Conservation (phyloP, 1,139 yeast species). For the Geotrichum histeridarum region DNA sequence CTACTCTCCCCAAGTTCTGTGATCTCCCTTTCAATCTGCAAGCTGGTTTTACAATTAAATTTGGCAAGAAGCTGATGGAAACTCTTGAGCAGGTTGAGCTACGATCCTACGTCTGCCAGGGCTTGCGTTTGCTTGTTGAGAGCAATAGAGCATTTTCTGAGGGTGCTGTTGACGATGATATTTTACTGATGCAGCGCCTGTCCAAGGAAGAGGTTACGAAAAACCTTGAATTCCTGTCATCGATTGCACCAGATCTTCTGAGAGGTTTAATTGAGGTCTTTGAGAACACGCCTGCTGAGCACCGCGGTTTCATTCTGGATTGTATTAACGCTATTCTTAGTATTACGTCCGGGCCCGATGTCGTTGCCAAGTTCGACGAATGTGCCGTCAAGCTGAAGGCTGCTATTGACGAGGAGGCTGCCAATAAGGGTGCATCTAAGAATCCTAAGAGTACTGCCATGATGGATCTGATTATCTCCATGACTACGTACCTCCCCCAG, state of each 20-base stretch:
- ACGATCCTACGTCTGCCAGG: slow-evolving; percentile 76
- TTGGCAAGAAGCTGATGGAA: slow-evolving; percentile 74
- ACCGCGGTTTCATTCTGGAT: slow-evolving; percentile 78
- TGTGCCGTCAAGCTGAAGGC: slow-evolving; percentile 73
- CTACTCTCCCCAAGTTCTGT: slow-evolving; percentile 82
- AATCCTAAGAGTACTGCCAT: slow-evolving; percentile 58
- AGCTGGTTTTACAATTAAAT: slow-evolving; percentile 59
- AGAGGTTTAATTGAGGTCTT: slow-evolving; percentile 89
- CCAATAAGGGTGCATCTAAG: slow-evolving; percentile 30
- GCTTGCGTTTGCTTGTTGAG: slow-evolving; percentile 71
- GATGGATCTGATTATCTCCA: slow-evolving; percentile 84
- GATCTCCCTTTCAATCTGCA: slow-evolving; percentile 75
- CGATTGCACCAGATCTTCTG: slow-evolving; percentile 63
- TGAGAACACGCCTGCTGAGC: slow-evolving; percentile 76
- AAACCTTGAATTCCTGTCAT: slow-evolving; percentile 60
- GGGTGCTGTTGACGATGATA: slow-evolving; percentile 55
- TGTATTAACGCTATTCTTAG: slow-evolving; percentile 77
- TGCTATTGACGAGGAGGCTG: slow-evolving; percentile 54
- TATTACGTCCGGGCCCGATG: slow-evolving; percentile 61
- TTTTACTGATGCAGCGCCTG: slow-evolving; percentile 56
- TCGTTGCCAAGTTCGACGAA: slow-evolving; percentile 73
- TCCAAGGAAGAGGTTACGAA: slow-evolving; percentile 52
- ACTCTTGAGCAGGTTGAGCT: slow-evolving; percentile 69
- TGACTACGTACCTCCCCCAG: slow-evolving; percentile 76
- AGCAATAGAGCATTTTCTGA: slow-evolving; percentile 58